phyloP scores from a whole-genome alignment of 2,329 filamentous ascomycete species.

The Diaporthe citri region DNA sequence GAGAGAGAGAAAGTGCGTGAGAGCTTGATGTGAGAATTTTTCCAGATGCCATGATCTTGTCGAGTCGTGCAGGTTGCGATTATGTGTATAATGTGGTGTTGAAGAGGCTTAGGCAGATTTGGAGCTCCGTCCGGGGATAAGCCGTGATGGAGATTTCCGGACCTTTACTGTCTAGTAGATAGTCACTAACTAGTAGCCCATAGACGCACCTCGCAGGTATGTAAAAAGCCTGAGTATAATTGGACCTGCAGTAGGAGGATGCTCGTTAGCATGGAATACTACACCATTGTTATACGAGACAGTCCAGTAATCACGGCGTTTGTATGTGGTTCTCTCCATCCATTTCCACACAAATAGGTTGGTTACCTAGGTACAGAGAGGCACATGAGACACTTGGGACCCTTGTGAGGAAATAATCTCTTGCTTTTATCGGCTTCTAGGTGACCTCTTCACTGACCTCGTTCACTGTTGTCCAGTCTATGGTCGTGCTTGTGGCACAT shows the following conservation, averaged over 20 bases:
- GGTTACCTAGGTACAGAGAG: not conserved
- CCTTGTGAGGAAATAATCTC: not conserved
- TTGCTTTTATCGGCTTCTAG: not conserved
- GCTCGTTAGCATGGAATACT: not conserved
- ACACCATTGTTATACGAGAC: not conserved
- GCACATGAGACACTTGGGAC: too few relatives aligned
- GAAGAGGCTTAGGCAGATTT: not conserved
- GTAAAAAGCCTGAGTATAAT: not conserved
- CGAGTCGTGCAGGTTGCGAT: not conserved
- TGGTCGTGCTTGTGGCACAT: not conserved
- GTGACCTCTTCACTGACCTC: not conserved
- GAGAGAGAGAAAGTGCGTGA: not conserved
- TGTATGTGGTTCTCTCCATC: not conserved
- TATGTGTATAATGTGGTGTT: not conserved
- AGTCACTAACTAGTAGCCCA: not conserved
- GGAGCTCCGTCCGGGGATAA: too few relatives aligned
- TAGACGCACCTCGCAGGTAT: not conserved
- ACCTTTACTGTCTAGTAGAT: not conserved
- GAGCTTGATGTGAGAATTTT: not conserved
- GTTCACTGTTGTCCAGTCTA: not conserved
- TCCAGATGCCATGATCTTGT: too few relatives aligned
- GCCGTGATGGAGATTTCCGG: not conserved
- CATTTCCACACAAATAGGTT: not conserved
- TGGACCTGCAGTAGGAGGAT: not conserved
- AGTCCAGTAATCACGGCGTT: not conserved